Base-by-base conservation (phyloP, 352 stramenopile genomes). In the Pythium periplocum region DNA sequence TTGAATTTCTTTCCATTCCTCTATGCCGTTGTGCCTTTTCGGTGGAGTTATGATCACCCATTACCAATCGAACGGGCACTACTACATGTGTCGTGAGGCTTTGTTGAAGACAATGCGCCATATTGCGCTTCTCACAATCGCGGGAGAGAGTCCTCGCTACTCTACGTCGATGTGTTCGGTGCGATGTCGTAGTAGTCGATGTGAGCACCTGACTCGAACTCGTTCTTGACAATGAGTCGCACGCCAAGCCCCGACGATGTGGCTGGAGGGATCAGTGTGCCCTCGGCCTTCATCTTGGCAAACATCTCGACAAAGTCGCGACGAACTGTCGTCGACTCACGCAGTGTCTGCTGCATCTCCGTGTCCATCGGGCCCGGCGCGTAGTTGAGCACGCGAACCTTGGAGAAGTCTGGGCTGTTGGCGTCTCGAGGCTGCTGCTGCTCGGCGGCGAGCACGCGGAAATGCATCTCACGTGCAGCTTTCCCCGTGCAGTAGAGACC, bases 331-430 rank as follows among this genome's bases (percentile, higher is more conserved):
- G 67, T 44, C 6, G 69, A 82, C 46, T 86, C 74, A 26, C 81
- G 81, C 41, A 91, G 74, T n/a, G 61, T 72, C 38, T 61, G 47
- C 55, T 91, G 74, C 86, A 96, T 96, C 53, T 79, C 77, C 42
- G 84, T 96, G 59, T 95, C 76, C 78, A 96, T 90, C 0, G 86
- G 79, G 17, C 87, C 87, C 1, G 87, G 87, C 42, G 87, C 87
- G 54, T 96, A 96, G 66, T 78, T 90, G 10, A 96, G 70, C 40
- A 90, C 71, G 17, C 73, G 75, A 9, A 89, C 57, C 64, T 72
- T 8, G 48, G 61, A 6, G 2, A 26, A 26, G 17, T 26, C 17
- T 12, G 38, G 12, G 38, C 7, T 42, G 12, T 42, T 12, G 38
- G 38, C 38, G 12, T 42, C 38, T 12, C 12, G 7, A 12, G 7